Percentiles rank a stretch among this genome's conserved stretches.
phyloP scores from a whole-genome alignment of 306 rosid species.

The Ammopiptanthus mongolicus region DNA sequence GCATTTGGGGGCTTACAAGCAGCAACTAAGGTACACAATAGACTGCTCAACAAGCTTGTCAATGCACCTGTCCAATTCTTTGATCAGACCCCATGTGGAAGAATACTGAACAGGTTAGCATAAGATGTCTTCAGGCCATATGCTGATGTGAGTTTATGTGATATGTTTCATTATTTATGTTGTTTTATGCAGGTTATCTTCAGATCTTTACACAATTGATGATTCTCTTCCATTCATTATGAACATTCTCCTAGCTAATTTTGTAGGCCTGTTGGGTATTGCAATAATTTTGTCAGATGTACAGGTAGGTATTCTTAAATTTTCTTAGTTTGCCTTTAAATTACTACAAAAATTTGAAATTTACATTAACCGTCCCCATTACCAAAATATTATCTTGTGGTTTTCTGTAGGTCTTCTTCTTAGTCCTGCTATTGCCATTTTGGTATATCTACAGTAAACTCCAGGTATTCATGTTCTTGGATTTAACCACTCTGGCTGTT shows the following conservation, averaged over 20 bases:
- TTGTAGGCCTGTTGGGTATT: conserved; percentile 87
- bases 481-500: conserved; percentile 3
- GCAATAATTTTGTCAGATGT: conserved; percentile 74
- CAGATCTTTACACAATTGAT: conserved; percentile 92
- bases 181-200: conserved; percentile 70
- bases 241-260: conserved; percentile 94
- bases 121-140: conserved; percentile 20
- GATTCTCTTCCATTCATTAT: conserved; percentile 95
- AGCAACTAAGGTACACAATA: conserved; percentile 78
- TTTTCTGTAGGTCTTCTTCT: conserved; percentile 66
- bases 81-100: conserved; percentile 86
- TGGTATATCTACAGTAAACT: conserved; percentile 91
- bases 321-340: conserved; percentile 5
- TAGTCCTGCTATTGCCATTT: conserved; percentile 82
- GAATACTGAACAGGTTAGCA: conserved; percentile 84
- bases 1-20: conserved; percentile 93
- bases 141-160: not conserved
- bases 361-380: not conserved
- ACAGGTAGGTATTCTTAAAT: conserved; percentile 75
- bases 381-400: conserved; percentile 14
- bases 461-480: conserved; percentile 53
- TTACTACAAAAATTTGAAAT: not conserved
- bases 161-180: conserved; percentile 3
- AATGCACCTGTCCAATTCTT: conserved; percentile 83
- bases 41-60: conserved; percentile 59